Conservation (phyloP, 768 basidiomycete genomes). For the Grammothele lineata region DNA sequence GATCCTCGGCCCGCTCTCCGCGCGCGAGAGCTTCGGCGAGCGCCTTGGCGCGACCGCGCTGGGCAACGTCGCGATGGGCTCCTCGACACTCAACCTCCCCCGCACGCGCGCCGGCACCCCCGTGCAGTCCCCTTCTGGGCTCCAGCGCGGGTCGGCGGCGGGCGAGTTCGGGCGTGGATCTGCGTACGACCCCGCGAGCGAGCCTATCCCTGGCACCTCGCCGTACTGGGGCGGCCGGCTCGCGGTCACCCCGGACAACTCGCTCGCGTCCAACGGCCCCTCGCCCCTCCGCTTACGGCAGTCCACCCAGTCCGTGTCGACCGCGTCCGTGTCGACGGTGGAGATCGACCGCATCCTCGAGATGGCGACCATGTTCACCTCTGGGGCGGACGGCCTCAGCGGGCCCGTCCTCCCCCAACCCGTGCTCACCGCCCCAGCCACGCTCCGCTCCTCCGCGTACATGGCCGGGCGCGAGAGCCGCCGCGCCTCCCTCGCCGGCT, state of each 20-base stretch:
- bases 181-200: constrained; percentile 1
- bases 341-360: constrained; percentile 55
- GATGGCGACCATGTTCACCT: constrained; percentile 39
- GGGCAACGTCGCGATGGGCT: background rate
- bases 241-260: constrained; percentile 12
- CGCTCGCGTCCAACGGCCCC: constrained; percentile 1
- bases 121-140: background rate
- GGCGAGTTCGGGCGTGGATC: constrained; percentile 3
- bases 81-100: constrained; percentile 2
- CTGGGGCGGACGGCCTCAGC: background rate
- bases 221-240: constrained; percentile 8
- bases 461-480: constrained; percentile 15
- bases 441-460: constrained; percentile 16
- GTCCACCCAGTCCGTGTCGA: constrained; percentile 2
- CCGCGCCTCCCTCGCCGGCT: background rate
- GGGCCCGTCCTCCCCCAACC: constrained; percentile 9
- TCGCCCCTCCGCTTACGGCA: background rate
- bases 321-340: constrained; percentile 31
- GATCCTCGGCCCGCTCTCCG: constrained; percentile 11
- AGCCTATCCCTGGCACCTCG: constrained; percentile 7
- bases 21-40: constrained; percentile 7
- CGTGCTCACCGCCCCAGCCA: constrained; percentile 10
- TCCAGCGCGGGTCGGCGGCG: background rate
- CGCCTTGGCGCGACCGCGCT: constrained; percentile 10
- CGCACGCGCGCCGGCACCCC: background rate